Evolutionary conservation across 2,329 filamentous ascomycete species (phyloP), one percentile per base, ranked within the genome.

Genomic region (Fusarium musae): DNA sequence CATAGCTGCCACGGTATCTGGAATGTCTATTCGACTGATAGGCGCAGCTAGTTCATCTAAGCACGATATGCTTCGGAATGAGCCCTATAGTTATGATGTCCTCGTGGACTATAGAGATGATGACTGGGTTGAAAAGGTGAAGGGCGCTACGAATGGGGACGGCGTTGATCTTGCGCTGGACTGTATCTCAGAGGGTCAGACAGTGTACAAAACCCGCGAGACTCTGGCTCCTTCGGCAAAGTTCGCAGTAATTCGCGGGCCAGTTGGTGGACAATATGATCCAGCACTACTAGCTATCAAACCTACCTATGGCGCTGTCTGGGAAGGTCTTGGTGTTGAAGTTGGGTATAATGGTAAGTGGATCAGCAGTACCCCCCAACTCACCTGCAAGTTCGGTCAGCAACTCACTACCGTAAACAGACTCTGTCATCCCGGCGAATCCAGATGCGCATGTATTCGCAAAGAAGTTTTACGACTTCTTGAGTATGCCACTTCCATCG

Each of bases 271-370:
- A 0, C n/a, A 65, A 10, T 81, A 78, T 43, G 78, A 80, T 4
- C 37, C 69, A 4, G 54, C 46, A 1, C 53, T 70, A 1, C 40
- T 84, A 1, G 49, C 60, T 5, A 53, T 80, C 3, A 79, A 85
- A 26, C 81, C 83, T 0, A 63, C 81, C 2, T 84, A 84, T 37
- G 83, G 83, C 2, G 82, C 83, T 1, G 84, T 84, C 0, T 85
- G 83, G 83, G 82, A 85, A 56, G 84, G 80, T 0, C 73, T 85
- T 0, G 83, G 84, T 0, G 80, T 80, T 40, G 80, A 84, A 26
- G 71, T 85, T 16, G 72, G 80, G 15, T 85, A 85, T 23, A 79
- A 83, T 19, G 75, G 56, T 76, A 78, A 16, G 78, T 72, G 1
- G 11, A 43, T 28, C 15, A 5, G 1, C 30, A 21, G 6, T 16